Evolutionary conservation across 768 basidiomycete genomes (phyloP).

Genomic region (Mycena rebaudengoi): DNA sequence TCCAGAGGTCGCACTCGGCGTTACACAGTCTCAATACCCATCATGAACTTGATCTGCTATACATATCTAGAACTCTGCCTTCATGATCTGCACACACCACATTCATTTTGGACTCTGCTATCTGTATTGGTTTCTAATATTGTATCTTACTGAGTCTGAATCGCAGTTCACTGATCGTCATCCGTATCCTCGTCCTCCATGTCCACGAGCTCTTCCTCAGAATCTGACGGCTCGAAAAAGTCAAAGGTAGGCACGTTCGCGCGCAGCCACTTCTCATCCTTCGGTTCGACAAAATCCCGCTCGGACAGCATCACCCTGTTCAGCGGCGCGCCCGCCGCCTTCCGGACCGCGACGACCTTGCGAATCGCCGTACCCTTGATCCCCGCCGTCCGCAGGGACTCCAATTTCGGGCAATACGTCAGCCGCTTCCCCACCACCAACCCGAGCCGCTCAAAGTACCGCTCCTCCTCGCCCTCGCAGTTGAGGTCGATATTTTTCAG

Average conservation of each 20-base stretch:
- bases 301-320: conserved; percentile 56
- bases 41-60: conserved; percentile 19
- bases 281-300: conserved; percentile 47
- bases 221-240: conserved; percentile 67
- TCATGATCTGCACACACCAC: too few species aligned
- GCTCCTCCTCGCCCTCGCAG: conserved; percentile 38
- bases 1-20: conserved; percentile 61
- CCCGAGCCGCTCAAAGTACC: conserved; percentile 30
- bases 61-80: too few species aligned
- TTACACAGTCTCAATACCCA: conserved; percentile 47
- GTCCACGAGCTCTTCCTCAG: conserved; percentile 43
- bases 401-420: conserved; percentile 60
- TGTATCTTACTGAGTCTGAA: background rate
- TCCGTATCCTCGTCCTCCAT: conserved; percentile 37
- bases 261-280: conserved; percentile 61
- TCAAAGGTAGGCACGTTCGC: conserved; percentile 59
- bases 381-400: conserved; percentile 55
- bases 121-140: background rate
- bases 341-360: conserved; percentile 53
- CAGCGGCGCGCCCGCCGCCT: conserved; percentile 53
- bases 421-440: conserved; percentile 38
- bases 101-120: too few species aligned
- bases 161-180: conserved; percentile 15
- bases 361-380: conserved; percentile 52
- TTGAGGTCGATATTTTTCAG: conserved; percentile 55